A percentile compares a stretch with the other conserved stretches of the same genome.
phyloP scores from a whole-genome alignment of 768 basidiomycete species.

The Kwoniella botswanensis region DNA sequence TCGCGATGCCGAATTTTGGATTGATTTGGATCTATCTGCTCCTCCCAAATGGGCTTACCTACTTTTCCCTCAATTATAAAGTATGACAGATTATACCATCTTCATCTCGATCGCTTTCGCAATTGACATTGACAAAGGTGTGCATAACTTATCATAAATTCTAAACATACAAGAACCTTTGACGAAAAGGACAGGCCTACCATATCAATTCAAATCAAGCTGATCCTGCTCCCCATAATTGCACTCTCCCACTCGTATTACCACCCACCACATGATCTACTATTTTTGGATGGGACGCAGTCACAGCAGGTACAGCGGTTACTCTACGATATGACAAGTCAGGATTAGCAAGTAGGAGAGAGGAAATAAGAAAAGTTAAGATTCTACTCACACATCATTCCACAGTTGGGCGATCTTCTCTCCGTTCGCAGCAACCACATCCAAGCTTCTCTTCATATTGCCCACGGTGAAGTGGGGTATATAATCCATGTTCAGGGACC shows the following conservation, averaged over 20 bases:
- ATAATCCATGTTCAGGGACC: slow-evolving; percentile 56
- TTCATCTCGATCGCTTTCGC: neutral
- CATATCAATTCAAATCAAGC: neutral
- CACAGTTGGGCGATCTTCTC: slow-evolving; percentile 49
- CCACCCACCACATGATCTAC: slow-evolving; percentile 58
- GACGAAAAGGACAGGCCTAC: too few species aligned
- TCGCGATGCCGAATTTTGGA: too few species aligned
- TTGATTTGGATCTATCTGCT: too few species aligned
- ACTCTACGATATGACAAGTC: slow-evolving; percentile 31
- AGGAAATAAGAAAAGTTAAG: too few species aligned
- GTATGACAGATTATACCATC: neutral
- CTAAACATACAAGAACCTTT: neutral
- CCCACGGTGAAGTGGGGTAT: slow-evolving; percentile 58
- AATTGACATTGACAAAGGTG: neutral
- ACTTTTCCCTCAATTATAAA: too few species aligned
- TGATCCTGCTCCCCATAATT: slow-evolving; percentile 44
- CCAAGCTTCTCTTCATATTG: slow-evolving; percentile 59
- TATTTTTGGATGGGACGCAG: slow-evolving; percentile 56
- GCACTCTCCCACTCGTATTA: slow-evolving; percentile 57
- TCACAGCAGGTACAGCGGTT: slow-evolving; percentile 60
- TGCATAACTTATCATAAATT: neutral
- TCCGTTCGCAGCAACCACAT: slow-evolving; percentile 55
- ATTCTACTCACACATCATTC: slow-evolving; percentile 45
- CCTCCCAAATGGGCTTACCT: too few species aligned
- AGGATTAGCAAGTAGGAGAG: neutral